Conservation (phyloP, 176 grass and related monocot genomes). For the Eremochloa ophiuroides region DNA sequence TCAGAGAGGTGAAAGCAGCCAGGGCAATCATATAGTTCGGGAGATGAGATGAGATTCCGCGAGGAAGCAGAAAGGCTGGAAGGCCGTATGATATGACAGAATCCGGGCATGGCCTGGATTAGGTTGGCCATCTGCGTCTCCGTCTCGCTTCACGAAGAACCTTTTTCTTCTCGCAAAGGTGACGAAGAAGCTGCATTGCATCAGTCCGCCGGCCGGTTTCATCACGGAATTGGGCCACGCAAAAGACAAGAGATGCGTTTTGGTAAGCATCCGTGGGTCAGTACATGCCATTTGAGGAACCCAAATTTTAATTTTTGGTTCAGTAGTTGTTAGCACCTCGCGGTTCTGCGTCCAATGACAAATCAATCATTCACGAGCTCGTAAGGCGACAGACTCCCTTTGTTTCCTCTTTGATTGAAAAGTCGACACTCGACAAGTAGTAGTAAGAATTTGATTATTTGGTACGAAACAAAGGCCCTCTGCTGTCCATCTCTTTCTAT, state of each 20-base stretch:
- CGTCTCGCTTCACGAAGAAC: neutral
- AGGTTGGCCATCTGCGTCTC: neutral
- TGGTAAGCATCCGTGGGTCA: neutral
- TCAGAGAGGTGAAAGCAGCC: neutral
- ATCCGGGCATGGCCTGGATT: neutral
- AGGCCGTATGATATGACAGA: neutral
- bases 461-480: neutral
- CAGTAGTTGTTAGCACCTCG: neutral
- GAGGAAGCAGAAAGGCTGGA: neutral
- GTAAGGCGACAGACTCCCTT: neutral
- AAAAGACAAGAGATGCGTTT: neutral
- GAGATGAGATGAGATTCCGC: neutral
- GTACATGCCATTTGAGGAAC: neutral
- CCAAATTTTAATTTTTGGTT: neutral
- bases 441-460: neutral
- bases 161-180: neutral
- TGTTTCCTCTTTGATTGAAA: neutral
- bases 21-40: neutral
- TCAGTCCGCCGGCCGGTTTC: neutral
- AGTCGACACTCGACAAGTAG: neutral
- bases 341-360: neutral
- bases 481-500: neutral
- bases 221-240: neutral
- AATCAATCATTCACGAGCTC: neutral
- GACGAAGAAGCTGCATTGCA: neutral